Base-by-base conservation (phyloP, 179 eudicot species). In the Carnegiea gigantea region DNA sequence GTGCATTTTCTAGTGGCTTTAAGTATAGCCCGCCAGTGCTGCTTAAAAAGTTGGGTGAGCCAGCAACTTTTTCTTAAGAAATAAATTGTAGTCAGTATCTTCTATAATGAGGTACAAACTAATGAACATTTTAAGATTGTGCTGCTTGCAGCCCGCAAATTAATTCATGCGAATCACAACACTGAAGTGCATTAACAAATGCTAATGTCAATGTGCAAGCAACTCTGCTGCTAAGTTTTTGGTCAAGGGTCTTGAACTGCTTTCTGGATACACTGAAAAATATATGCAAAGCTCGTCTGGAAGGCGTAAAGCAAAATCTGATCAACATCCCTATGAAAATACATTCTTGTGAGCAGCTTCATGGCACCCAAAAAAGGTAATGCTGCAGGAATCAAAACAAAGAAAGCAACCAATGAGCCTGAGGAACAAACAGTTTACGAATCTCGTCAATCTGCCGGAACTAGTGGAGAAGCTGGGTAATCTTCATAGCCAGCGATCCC, bases 401-500 rank as follows among this genome's bases (percentile, higher is more conserved):
- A 49, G 18, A 81, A 49, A 33, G 13, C 9, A 68, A 76, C 53
- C 46, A 6, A 18, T 21, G 36, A 49, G 21, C n/a, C 38, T 30
- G 48, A 49, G 44, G 44, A 75, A 49, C 62, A 75, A 43, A 13
- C 70, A 18, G 64, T 54, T 62, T 77, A 49, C 13, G 75, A 76
- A 33, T 83, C 86, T 51, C 4, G 15, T 12, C 15, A 9, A 17
- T 51, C 57, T 11, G 57, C 57, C 9, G 57, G 15, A 40, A 1
- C 15, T 65, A 90, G 87, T 18, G 95, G 89, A 5, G 84, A 72
- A 24, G 87, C 91, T 6, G 97, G 98, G 46, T 86, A 88, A 75
- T 91, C 92, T 81, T 93, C 86, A 84, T 87, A 93, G 9, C 96
- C 98, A 9, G 94, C 90, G 85, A 92, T 92, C 83, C 91, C 92